Base-by-base conservation (phyloP, 805 yeast genomes). In the Geotrichum ghanense region DNA sequence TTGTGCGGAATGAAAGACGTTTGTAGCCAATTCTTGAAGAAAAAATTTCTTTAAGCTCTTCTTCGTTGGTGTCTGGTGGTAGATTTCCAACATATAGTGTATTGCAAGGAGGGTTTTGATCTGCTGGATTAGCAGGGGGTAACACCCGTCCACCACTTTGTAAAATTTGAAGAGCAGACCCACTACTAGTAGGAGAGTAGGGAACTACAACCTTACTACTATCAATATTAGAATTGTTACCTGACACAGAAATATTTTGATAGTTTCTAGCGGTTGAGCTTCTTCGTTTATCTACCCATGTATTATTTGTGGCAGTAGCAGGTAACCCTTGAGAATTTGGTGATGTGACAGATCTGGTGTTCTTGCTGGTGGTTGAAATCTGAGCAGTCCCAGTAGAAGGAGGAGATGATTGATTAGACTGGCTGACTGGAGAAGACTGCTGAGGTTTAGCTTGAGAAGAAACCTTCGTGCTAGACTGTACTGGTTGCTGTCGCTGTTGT, bases 51-150 rank as follows among this genome's bases (percentile, higher is more conserved):
- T 95, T 78, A 52, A 92, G 74, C 63, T 92, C 98, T 48, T 82
- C 83, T 61, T 92, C 98, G 2, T 94, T 82, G 2, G 97, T 95
- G 69, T 92, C 96, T 16, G 95, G 95, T 2, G 98, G 97, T 58
- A 92, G 72, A 63, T 92, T 92, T 17, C 98, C 98, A 43, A 92
- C 98, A 58, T 92, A 92, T 48, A 92, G 70, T 0, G 98, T 92
- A 63, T 92, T 92, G 68, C 98, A 92, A 5, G 98, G 98, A 2
- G 98, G 97, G 61, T 92, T 92, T 66, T 92, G 98, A 65, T 92
- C 98, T 1, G 98, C 97, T 4, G 98, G 98, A 59, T 90, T 90
- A 1, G 95, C 95, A 2, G 72, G 72, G 3, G 72, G 72, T 45
- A 69, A 52, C 31, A 62, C 64, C 25, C 67, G 57, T 10, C 69